Conservation (phyloP, 2,329 filamentous ascomycete species). For the Penicillium sp. region DNA sequence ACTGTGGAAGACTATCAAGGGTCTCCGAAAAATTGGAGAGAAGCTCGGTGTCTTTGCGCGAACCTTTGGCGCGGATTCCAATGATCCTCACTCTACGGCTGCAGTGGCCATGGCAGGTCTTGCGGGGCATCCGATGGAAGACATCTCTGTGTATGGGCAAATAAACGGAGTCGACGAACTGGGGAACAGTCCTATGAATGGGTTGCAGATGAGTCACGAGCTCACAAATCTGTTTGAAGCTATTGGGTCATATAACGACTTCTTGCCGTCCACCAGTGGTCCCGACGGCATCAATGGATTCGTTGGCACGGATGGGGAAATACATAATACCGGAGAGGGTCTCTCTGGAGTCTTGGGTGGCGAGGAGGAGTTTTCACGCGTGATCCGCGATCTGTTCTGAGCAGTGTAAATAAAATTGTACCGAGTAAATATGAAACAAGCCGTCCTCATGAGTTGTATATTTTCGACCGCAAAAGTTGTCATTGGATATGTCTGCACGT, state of each 20-base stretch:
- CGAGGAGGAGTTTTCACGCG: conserved; percentile 59
- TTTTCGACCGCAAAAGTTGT: not conserved
- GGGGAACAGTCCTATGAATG: conserved; percentile 56
- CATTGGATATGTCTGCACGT: conserved; percentile 6
- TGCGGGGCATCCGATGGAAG: conserved; percentile 61
- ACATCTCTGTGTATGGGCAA: conserved; percentile 50
- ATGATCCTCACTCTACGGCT: conserved; percentile 60
- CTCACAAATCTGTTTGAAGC: conserved; percentile 64
- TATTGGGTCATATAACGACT: conserved; percentile 53
- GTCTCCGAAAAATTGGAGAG: conserved; percentile 62
- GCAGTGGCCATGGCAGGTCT: conserved; percentile 66
- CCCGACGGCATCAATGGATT: conserved; percentile 41
- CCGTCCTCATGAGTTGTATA: not conserved
- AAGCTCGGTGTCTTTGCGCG: conserved; percentile 55
- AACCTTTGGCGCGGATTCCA: conserved; percentile 39
- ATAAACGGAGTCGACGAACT: conserved; percentile 40
- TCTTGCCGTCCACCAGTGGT: conserved; percentile 33
- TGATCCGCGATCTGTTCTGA: conserved; percentile 60
- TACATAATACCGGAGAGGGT: conserved; percentile 45
- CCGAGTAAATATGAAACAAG: not conserved
- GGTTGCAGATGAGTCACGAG: conserved; percentile 60
- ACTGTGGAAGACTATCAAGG: conserved; percentile 63
- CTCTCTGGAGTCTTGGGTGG: conserved; percentile 49
- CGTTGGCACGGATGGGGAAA: conserved; percentile 37
- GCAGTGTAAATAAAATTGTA: not conserved